These are phyloP conservation scores for Dinochytrium kinnereticum DNA, from an alignment of 371 early-diverging fungal species.

Conservation along the genomic window DNA sequence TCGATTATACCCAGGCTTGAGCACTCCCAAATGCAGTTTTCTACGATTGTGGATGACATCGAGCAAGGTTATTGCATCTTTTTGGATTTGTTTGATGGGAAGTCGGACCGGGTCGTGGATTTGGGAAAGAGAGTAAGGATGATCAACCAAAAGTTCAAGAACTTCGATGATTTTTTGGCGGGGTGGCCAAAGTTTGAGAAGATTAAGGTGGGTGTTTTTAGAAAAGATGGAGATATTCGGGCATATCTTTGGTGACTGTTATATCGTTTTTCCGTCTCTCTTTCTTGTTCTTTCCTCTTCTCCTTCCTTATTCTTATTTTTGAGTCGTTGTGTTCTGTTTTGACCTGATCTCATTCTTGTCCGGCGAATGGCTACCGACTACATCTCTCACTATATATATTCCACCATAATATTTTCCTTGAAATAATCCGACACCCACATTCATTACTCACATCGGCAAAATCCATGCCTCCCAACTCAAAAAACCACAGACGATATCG, in stretches of 20 bases:
- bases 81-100: conserved; percentile 5
- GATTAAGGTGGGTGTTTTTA: conserved; percentile 8
- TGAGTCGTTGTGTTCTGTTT: background rate
- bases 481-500: background rate
- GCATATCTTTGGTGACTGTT: too few species aligned
- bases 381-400: too few species aligned
- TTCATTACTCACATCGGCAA: too few species aligned
- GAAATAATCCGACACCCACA: too few species aligned
- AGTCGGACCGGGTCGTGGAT: background rate
- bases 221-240: too few species aligned
- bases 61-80: conserved; percentile 12
- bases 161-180: conserved; percentile 14
- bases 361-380: too few species aligned
- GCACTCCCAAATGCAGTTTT: conserved; percentile 1
- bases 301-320: background rate
- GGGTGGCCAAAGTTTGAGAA: conserved; percentile 15
- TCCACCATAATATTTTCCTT: too few species aligned
- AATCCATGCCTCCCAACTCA: too few species aligned
- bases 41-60: conserved; percentile 12
- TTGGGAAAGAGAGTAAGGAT: background rate
- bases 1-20: conserved; percentile 10
- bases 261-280: too few species aligned
- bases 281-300: background rate
- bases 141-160: background rate
- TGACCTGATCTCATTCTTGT: background rate